These are phyloP conservation scores for Dictyostelium purpureum DNA, from an alignment of 78 protist genomes.

Conservation along the genomic window DNA sequence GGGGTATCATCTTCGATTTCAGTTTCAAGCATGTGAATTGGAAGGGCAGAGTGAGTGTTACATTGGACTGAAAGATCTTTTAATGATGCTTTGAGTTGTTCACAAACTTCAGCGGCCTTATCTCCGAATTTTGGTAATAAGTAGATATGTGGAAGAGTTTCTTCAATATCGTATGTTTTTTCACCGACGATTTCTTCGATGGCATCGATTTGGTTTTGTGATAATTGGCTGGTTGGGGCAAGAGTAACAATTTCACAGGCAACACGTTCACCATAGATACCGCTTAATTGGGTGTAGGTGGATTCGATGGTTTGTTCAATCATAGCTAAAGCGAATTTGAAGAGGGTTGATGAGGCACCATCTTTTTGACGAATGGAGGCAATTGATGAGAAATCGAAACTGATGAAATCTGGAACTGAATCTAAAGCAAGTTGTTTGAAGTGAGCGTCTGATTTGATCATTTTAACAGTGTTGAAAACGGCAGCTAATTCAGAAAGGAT, in stretches of 20 bases:
- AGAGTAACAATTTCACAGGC: slow-evolving; percentile 52
- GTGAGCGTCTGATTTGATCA: background rate
- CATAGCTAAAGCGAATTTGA: slow-evolving; percentile 4
- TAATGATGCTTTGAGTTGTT: background rate
- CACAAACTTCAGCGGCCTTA: background rate
- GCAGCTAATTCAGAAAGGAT: slow-evolving; percentile 28
- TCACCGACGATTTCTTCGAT: slow-evolving; percentile 5
- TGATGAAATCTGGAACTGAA: slow-evolving; percentile 55
- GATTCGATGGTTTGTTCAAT: slow-evolving; percentile 44
- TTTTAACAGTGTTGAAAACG: slow-evolving; percentile 25
- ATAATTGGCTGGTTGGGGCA: background rate
- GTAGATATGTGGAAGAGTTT: slow-evolving; percentile 46
- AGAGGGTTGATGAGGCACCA: background rate
- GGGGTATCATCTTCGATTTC: background rate
- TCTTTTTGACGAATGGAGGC: background rate
- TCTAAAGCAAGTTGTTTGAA: slow-evolving; percentile 16
- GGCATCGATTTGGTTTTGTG: background rate
- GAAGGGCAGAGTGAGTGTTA: background rate
- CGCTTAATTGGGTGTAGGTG: slow-evolving; percentile 23
- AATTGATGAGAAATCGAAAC: slow-evolving; percentile 24
- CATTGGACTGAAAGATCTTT: background rate
- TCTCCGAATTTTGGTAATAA: background rate
- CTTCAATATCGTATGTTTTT: background rate
- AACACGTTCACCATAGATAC: slow-evolving; percentile 50
- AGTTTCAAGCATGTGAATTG: background rate